Conservation (phyloP, 257 asterid genomes). For the Scutellaria baicalensis region DNA sequence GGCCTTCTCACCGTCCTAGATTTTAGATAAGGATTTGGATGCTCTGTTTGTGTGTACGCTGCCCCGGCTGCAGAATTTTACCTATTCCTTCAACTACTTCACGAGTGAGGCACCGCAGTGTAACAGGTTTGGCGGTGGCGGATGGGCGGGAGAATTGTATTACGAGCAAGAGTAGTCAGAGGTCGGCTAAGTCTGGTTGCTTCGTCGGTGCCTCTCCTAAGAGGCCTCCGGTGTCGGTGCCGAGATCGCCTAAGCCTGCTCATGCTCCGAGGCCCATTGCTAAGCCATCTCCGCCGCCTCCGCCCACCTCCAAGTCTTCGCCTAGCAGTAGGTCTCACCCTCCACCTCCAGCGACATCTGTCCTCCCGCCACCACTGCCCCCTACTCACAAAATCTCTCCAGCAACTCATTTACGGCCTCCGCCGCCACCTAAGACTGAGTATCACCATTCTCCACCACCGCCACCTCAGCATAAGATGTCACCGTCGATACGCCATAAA, state of each 20-base stretch:
- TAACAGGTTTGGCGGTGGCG: constrained; percentile 19
- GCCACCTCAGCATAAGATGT: constrained; percentile 22
- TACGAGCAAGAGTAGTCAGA: constrained; percentile 56
- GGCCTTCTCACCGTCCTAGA: constrained; percentile 40
- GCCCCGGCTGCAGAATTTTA: constrained; percentile 45
- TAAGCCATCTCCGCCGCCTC: constrained; percentile 32
- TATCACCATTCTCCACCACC: constrained; percentile 13
- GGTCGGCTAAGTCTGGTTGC: constrained; percentile 47
- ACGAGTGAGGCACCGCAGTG: constrained; percentile 43
- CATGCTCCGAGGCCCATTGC: neutral
- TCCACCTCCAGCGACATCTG: constrained; percentile 32
- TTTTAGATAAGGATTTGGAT: constrained; percentile 40
- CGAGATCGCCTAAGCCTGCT: constrained; percentile 22
- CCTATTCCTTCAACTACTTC: constrained; percentile 43
- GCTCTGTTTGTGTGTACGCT: constrained; percentile 42
- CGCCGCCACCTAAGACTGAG: constrained; percentile 10
- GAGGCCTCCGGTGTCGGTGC: neutral
- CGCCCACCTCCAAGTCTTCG: constrained; percentile 35
- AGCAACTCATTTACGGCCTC: constrained; percentile 15
- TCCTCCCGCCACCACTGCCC: constrained; percentile 35
- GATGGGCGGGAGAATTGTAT: constrained; percentile 70
- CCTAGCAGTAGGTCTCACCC: constrained; percentile 28
- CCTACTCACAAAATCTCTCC: constrained; percentile 31
- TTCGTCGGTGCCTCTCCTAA: constrained; percentile 9
- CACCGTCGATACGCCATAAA: constrained; percentile 17